Evolutionary conservation across 495 filamentous ascomycete species (phyloP), one percentile per base, ranked within the genome.

Genomic region (Aspergillus mulundensis): DNA sequence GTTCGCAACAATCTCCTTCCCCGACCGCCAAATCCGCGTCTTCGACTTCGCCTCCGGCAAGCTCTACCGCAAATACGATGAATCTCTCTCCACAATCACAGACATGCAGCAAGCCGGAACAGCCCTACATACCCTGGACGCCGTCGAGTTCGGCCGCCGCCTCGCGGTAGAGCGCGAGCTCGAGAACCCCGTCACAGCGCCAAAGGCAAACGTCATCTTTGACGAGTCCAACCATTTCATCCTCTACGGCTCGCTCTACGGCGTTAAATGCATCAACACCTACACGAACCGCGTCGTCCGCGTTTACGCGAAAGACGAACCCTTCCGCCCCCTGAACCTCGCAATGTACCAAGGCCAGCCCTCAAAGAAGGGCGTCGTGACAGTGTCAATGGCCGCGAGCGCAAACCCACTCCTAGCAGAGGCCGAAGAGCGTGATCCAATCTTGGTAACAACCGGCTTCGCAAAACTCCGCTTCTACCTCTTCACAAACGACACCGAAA

Each of bases 201-300:
- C 84, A 61, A 87, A 87, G 49, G 81, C 87, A 57, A 95, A 95
- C 65, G 83, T 97, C 46, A 84, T 89, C 39, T 99, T 97, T 62
- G 94, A 99, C 67, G 94, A 99, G 67, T 96, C 91, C 1, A 90
- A 93, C 15, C 81, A 97, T 67, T 97, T 97, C 71, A 84, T 99
- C 58, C 74, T 97, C 30, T 99, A 95, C 64, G 95, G 94, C 43
- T 96, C 91, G 11, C 83, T 97, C 25, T 75, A 92, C 40, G 94
- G 95, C 19, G 81, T 88, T 61, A 97, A 97, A 69, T 90, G 96
- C 36, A 79, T 99, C 66, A 99, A 99, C 71, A 96, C 88, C 1
- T 85, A 89, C 66, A 95, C 94, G 20, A 97, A 97, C 73, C 82
- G 87, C 34, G 84, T 96, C 2, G 85, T 96, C 45, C 91, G 90